A percentile compares a stretch with the other conserved stretches of the same genome.
Evolutionary conservation across 2,329 filamentous ascomycete species (phyloP).

Genomic region (Colletotrichum sublineola): DNA sequence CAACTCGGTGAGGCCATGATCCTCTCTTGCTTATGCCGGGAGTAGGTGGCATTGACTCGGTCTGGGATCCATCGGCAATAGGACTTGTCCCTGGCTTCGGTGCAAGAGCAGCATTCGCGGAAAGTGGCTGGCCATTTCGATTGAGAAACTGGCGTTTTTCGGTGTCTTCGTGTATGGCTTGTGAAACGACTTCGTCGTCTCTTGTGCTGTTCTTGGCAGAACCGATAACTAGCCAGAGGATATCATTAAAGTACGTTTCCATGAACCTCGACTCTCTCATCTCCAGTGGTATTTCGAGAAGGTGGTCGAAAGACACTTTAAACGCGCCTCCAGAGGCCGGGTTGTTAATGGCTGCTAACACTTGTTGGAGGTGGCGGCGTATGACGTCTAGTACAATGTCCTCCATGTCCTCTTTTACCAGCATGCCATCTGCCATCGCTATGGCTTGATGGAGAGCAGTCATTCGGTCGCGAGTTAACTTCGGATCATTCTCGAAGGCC

Average conservation of each 20-base stretch:
- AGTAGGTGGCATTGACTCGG: neutral
- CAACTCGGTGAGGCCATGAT: slow-evolving; percentile 5
- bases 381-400: slow-evolving; percentile 59
- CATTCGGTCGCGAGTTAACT: neutral
- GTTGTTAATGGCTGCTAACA: slow-evolving; percentile 61
- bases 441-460: slow-evolving; percentile 2
- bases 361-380: slow-evolving; percentile 63
- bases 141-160: neutral
- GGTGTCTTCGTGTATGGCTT: slow-evolving; percentile 14
- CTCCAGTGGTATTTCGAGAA: neutral
- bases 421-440: slow-evolving; percentile 39
- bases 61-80: neutral
- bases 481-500: neutral
- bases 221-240: slow-evolving; percentile 6
- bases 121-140: neutral
- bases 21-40: slow-evolving; percentile 6
- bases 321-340: neutral
- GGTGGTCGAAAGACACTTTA: slow-evolving; percentile 2
- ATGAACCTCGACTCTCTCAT: slow-evolving; percentile 33
- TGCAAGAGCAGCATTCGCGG: neutral
- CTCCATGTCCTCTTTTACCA: slow-evolving; percentile 47
- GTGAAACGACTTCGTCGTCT: slow-evolving; percentile 26
- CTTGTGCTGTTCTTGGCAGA: neutral
- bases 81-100: neutral
- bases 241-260: slow-evolving; percentile 26